phyloP scores from a whole-genome alignment of 2,329 filamentous ascomycete genomes.

The Alternaria brassicicola region DNA sequence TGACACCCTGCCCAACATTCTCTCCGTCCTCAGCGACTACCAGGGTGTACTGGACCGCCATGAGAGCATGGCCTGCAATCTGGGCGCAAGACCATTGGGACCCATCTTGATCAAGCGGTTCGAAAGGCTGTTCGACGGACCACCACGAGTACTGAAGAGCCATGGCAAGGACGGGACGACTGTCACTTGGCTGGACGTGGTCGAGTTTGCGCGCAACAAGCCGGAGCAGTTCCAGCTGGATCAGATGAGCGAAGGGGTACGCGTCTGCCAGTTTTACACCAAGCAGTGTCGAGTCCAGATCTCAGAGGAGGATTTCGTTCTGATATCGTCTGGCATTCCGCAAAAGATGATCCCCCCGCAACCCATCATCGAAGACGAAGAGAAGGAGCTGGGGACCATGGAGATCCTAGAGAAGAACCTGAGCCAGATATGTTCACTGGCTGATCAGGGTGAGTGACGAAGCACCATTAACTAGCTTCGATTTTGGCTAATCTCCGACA shows the following conservation, averaged over 20 bases:
- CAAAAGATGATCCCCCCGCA: conserved; percentile 82
- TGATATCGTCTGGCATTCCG: conserved; percentile 81
- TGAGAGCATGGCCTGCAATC: conserved; percentile 83
- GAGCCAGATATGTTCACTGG: conserved; percentile 76
- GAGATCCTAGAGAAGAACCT: conserved; percentile 83
- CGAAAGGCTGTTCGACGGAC: conserved; percentile 82
- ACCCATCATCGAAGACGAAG: conserved; percentile 83
- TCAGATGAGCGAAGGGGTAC: conserved; percentile 69
- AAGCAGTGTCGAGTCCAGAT: conserved; percentile 85
- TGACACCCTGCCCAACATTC: conserved; percentile 75
- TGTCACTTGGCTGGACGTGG: conserved; percentile 83
- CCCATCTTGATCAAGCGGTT: conserved; percentile 85
- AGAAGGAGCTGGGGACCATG: conserved; percentile 80
- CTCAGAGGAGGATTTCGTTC: conserved; percentile 82
- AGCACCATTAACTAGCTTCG: neutral
- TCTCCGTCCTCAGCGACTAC: conserved; percentile 77
- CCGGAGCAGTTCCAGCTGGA: conserved; percentile 78
- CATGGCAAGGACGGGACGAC: conserved; percentile 65
- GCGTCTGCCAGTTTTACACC: conserved; percentile 80
- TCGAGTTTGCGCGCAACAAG: conserved; percentile 81
- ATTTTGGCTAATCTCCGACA: conserved; percentile 33
- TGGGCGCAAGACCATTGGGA: conserved; percentile 81
- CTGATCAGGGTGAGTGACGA: conserved; percentile 68
- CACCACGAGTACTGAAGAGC: conserved; percentile 70
- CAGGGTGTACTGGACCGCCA: conserved; percentile 84